Conservation (phyloP, 2,329 filamentous ascomycete genomes). For the Neurospora sp. region DNA sequence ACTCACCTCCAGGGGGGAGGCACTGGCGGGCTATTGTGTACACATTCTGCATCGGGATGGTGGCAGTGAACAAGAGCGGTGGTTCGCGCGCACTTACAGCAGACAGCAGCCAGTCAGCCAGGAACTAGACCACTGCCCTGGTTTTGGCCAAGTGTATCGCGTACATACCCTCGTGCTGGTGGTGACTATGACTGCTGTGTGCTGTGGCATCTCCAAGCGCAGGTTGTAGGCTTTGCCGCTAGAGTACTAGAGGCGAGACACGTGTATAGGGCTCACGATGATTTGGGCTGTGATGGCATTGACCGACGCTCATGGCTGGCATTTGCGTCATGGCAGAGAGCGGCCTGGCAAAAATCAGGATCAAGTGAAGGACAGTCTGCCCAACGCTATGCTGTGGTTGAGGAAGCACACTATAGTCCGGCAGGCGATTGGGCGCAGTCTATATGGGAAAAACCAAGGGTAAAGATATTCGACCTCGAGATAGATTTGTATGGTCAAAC, state of each 20-base stretch:
- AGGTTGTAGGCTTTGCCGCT: not conserved
- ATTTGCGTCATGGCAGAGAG: not conserved
- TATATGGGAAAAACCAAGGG: not conserved
- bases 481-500: not conserved
- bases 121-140: not conserved
- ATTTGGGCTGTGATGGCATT: not conserved
- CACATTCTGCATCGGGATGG: not conserved
- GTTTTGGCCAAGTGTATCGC: not conserved
- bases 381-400: not conserved
- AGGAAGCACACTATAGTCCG: not conserved
- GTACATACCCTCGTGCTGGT: not conserved
- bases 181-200: not conserved
- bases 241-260: not conserved
- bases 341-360: not conserved
- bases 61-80: not conserved
- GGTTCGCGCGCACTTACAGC: not conserved
- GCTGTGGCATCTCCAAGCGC: not conserved
- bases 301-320: not conserved
- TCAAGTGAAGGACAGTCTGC: not conserved
- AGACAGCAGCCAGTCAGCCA: not conserved
- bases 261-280: not conserved
- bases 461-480: not conserved
- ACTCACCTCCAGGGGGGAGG: not conserved
- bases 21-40: too few species aligned
- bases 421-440: not conserved